A percentile compares a stretch with the other conserved stretches of the same genome.
Conservation (phyloP, 352 stramenopile genomes). For the Pythium folliculosum region DNA sequence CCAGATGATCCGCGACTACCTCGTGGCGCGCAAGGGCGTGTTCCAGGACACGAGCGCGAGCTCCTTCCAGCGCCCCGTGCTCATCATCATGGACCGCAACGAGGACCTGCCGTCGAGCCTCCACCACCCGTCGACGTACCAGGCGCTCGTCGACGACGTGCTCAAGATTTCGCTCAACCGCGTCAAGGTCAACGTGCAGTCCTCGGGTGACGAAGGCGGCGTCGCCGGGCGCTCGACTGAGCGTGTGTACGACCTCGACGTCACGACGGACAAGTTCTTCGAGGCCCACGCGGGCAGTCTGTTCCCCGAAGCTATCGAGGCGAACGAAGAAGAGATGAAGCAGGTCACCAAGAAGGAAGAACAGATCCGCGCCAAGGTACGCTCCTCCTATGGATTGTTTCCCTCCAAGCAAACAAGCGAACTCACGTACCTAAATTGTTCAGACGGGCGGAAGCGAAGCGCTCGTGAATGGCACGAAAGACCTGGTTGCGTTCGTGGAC, state of each 20-base stretch:
- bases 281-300: conserved; percentile 70
- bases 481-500: conserved; percentile 82
- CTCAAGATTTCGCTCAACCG: conserved; percentile 95
- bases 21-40: conserved; percentile 66
- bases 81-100: conserved; percentile 98
- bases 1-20: conserved; percentile 72
- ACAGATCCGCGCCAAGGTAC: conserved; percentile 57
- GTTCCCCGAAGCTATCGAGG: conserved; percentile 84
- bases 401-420: background rate
- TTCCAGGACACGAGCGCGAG: conserved; percentile 60
- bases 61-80: conserved; percentile 86
- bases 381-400: background rate
- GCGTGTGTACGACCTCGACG: conserved; percentile 80
- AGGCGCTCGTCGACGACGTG: conserved; percentile 96
- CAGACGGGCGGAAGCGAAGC: conserved; percentile 62
- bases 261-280: conserved; percentile 85
- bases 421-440: background rate
- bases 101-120: conserved; percentile 95
- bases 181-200: conserved; percentile 91
- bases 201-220: conserved; percentile 33
- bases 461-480: conserved; percentile 78
- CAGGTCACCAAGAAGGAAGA: conserved; percentile 85
- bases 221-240: conserved; percentile 39
- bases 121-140: conserved; percentile 94
- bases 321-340: conserved; percentile 90